Conservation (phyloP, 345 rosid species). For the Citrus trifoliata region DNA sequence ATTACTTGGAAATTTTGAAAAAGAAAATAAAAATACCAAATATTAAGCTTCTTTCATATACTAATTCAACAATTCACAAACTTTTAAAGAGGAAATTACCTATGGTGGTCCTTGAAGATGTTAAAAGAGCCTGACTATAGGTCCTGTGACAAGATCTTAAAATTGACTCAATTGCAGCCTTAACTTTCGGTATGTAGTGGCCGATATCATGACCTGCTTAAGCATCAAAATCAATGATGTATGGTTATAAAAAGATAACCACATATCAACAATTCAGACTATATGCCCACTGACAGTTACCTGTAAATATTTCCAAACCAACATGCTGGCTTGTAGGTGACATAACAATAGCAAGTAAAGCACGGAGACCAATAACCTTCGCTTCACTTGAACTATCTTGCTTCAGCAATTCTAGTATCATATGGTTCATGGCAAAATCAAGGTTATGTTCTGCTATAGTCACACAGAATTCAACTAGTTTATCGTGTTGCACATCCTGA, state of each 20-base stretch:
- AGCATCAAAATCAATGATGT: conserved; percentile 22
- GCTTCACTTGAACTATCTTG: conserved; percentile 96
- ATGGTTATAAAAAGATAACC: conserved; percentile 10
- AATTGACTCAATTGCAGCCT: conserved; percentile 93
- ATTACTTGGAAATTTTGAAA: too few species aligned
- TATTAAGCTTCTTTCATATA: conserved; percentile 7
- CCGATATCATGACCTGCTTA: conserved; percentile 76
- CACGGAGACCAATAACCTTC: conserved; percentile 93
- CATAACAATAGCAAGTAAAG: conserved; percentile 94
- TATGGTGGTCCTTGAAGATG: conserved; percentile 80
- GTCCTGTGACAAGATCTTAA: conserved; percentile 84
- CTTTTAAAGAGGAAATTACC: conserved; percentile 45
- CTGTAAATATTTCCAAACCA: conserved; percentile 90
- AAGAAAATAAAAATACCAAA: not conserved
- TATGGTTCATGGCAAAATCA: conserved; percentile 98
- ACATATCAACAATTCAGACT: conserved; percentile 15
- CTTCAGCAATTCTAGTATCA: conserved; percentile 91
- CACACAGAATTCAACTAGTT: conserved; percentile 96
- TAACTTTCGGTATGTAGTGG: conserved; percentile 95
- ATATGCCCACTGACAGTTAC: conserved; percentile 32
- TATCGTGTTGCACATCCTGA: conserved; percentile 97
- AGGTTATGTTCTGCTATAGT: conserved; percentile 97
- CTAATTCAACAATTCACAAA: conserved; percentile 1
- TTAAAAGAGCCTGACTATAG: conserved; percentile 88
- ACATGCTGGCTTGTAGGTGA: conserved; percentile 80